Percentiles rank a stretch among this genome's conserved stretches.
Conservation (phyloP, 2,329 filamentous ascomycete genomes). For the Fusarium mangiferae region DNA sequence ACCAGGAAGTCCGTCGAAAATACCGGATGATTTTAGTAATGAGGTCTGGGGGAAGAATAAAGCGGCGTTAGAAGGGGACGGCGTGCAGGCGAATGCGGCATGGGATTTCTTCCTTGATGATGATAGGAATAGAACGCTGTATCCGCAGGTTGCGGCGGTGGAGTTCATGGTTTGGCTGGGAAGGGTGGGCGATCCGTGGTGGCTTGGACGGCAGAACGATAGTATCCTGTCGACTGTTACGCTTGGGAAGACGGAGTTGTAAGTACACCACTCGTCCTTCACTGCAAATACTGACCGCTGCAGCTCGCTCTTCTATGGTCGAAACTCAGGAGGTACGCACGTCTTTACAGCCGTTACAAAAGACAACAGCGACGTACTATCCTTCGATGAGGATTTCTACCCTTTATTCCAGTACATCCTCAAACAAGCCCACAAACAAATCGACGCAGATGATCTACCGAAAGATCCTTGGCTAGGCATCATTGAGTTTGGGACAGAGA, state of each 20-base stretch:
- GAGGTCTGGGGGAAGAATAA: slow-evolving; percentile 32
- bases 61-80: slow-evolving; percentile 2
- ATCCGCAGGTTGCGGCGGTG: slow-evolving; percentile 35
- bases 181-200: slow-evolving; percentile 42
- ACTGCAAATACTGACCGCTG: background rate
- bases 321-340: slow-evolving; percentile 38
- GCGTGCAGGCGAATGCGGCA: slow-evolving; percentile 35
- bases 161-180: slow-evolving; percentile 44
- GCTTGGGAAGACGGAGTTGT: slow-evolving; percentile 40
- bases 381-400: slow-evolving; percentile 40
- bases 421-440: slow-evolving; percentile 24
- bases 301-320: slow-evolving; percentile 40
- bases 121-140: slow-evolving; percentile 35
- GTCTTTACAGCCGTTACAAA: slow-evolving; percentile 39
- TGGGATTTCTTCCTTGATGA: slow-evolving; percentile 45
- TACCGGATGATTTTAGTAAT: slow-evolving; percentile 20
- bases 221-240: slow-evolving; percentile 36
- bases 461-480: slow-evolving; percentile 37
- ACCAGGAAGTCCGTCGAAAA: slow-evolving; percentile 2
- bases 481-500: slow-evolving; percentile 41
- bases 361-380: slow-evolving; percentile 30
- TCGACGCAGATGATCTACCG: slow-evolving; percentile 29
- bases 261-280: background rate
- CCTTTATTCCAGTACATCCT: slow-evolving; percentile 41
- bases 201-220: slow-evolving; percentile 35